Evolutionary conservation across 1,284 basidiomycete species (phyloP), one percentile per base, ranked within the genome.

Genomic region (Irpex sp.): DNA sequence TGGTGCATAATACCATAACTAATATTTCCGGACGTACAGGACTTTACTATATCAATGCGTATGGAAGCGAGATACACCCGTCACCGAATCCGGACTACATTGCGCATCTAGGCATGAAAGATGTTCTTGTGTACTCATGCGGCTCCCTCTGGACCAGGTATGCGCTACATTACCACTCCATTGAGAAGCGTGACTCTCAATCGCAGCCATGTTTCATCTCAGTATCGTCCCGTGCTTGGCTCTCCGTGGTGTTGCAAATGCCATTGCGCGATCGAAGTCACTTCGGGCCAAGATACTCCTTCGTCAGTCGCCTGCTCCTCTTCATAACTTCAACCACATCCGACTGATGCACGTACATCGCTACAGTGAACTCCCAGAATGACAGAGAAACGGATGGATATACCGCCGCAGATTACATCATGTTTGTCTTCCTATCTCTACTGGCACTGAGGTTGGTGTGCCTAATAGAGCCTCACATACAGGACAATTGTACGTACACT

Each of bases 71-170:
- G 77, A 92, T 98, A 59, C 90, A 92, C 71, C 96, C 96, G 5
- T 82, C 86, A 26, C 94, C 96, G 0, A 97, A 96, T 72, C 85
- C 88, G 0, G 91, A 93, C 52, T 95, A 91, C 72, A 73, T 97
- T 31, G 76, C 85, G 4, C 85, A 85, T 44, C 77, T 98, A 2
- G 75, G 77, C 1, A 76, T 82, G n/a, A 85, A 85, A 62, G 85
- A 91, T 67, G 82, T 92, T 1, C 78, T 98, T 37, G 87, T 98
- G 3, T 97, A 97, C 75, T 95, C 93, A 1, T 96, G 94, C 73
- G 95, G 94, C 1, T 96, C 94, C 0, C 78, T 97, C 2, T 98
- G 93, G 93, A 97, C 96, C 31, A 94, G 91, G 91, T 88, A 62
- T 60, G 75, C 65, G 1, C 49, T n/a, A 9, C 11, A 17, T 19